Evolutionary conservation across 805 yeast genomes (phyloP).

Genomic region (Kregervanrija delftensis): DNA sequence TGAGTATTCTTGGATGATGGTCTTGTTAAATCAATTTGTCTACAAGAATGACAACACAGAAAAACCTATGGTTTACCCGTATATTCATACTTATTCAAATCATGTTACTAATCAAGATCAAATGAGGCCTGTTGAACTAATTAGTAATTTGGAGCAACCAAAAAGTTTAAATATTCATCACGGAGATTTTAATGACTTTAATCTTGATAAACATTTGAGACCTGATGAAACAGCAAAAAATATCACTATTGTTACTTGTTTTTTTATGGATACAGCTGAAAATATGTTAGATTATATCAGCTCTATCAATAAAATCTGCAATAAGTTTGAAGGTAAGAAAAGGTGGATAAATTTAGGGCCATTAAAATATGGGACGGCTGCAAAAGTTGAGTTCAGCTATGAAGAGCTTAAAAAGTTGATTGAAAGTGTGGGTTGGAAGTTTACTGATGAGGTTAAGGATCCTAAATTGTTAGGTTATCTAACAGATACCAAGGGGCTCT

Average conservation of each 20-base stretch:
- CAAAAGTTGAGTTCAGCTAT: slow-evolving; percentile 63
- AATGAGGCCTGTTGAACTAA: slow-evolving; percentile 33
- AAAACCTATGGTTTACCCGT: slow-evolving; percentile 35
- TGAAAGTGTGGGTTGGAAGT: slow-evolving; percentile 56
- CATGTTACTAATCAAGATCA: slow-evolving; percentile 46
- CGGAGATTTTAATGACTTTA: slow-evolving; percentile 61
- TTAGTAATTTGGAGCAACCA: slow-evolving; percentile 33
- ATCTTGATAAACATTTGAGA: slow-evolving; percentile 19
- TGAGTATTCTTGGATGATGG: slow-evolving; percentile 75
- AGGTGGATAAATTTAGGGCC: slow-evolving; percentile 93
- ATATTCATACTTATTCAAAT: slow-evolving; percentile 62
- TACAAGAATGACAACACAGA: slow-evolving; percentile 26
- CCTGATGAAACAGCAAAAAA: slow-evolving; percentile 26
- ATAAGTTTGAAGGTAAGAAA: slow-evolving; percentile 28
- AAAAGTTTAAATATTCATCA: slow-evolving; percentile 39
- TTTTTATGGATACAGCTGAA: slow-evolving; percentile 90
- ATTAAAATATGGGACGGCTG: slow-evolving; percentile 81
- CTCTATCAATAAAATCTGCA: slow-evolving; percentile 42
- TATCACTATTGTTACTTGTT: slow-evolving; percentile 58
- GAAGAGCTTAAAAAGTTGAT: slow-evolving; percentile 62
- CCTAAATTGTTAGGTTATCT: slow-evolving; percentile 50
- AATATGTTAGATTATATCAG: slow-evolving; percentile 72
- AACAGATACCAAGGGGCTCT: slow-evolving; percentile 58
- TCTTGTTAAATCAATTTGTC: slow-evolving; percentile 54
- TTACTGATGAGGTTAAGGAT: slow-evolving; percentile 25